Conservation (phyloP, 2,329 filamentous ascomycete species). For the Cladosporium sp. region DNA sequence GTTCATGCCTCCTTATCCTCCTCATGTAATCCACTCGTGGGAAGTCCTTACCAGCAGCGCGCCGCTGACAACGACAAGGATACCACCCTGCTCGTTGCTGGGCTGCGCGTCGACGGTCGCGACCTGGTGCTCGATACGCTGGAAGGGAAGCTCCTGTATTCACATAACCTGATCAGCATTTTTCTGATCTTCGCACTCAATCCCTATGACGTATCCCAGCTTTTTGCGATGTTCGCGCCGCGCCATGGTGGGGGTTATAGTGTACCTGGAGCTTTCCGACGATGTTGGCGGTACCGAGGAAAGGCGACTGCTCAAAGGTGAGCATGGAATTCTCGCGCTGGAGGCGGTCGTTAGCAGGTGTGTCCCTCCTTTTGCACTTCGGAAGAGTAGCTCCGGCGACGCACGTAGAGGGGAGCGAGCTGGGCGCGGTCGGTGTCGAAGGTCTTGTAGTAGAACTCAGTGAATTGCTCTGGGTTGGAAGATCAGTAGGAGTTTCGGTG, state of each 20-base stretch:
- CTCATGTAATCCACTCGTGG: not conserved
- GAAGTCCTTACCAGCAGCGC: slow-evolving; percentile 64
- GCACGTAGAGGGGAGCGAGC: slow-evolving; percentile 75
- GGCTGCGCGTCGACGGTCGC: slow-evolving; percentile 81
- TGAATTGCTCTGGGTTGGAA: slow-evolving; percentile 68
- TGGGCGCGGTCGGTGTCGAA: slow-evolving; percentile 69
- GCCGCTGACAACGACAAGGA: slow-evolving; percentile 85
- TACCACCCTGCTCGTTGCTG: slow-evolving; percentile 59
- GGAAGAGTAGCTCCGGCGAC: slow-evolving; percentile 29
- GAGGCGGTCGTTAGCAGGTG: slow-evolving; percentile 10
- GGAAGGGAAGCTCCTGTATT: slow-evolving; percentile 67
- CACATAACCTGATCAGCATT: not conserved
- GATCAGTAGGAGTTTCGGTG: slow-evolving; percentile 4
- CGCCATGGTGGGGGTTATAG: too few species aligned
- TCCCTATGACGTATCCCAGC: slow-evolving; percentile 5
- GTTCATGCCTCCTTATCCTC: not conserved
- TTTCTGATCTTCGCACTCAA: too few species aligned
- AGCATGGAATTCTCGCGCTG: slow-evolving; percentile 84
- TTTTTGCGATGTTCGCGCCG: slow-evolving; percentile 2
- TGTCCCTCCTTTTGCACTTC: not conserved
- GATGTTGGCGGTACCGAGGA: slow-evolving; percentile 62
- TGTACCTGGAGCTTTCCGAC: slow-evolving; percentile 73
- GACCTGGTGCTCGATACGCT: slow-evolving; percentile 73
- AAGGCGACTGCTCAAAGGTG: slow-evolving; percentile 74
- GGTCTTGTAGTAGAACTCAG: slow-evolving; percentile 82